phyloP scores from a whole-genome alignment of 208 protist genomes.

The Leishmania aethiopica region DNA sequence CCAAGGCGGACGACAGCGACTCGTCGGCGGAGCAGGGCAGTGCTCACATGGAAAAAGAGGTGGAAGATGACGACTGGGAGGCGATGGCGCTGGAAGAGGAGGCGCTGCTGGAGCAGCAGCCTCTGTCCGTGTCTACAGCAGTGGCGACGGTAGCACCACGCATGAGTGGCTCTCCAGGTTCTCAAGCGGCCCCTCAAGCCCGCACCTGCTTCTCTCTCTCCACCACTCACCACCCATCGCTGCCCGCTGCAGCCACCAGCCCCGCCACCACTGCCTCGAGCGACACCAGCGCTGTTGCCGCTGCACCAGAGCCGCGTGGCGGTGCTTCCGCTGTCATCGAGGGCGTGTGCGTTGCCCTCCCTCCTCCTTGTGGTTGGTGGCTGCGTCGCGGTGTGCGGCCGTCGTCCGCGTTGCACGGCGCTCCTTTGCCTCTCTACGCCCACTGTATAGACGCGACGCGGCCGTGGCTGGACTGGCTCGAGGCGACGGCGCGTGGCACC shows the following conservation, averaged over 20 bases:
- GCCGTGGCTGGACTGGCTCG: constrained; percentile 31
- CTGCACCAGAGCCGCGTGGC: background rate
- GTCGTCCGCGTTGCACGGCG: background rate
- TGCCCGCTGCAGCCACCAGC: background rate
- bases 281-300: background rate
- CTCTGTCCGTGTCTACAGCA: background rate
- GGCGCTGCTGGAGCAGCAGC: constrained; percentile 7
- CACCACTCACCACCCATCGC: background rate
- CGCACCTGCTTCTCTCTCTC: background rate
- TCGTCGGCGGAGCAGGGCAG: background rate
- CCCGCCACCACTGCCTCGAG: background rate
- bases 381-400: constrained; percentile 11
- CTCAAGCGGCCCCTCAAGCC: background rate
- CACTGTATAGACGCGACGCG: constrained; percentile 26
- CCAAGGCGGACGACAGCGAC: background rate
- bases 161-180: background rate
- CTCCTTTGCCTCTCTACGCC: constrained; percentile 18
- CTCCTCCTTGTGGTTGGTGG: constrained; percentile 32
- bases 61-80: constrained; percentile 27
- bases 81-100: constrained; percentile 25
- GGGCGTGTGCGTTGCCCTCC: constrained; percentile 13
- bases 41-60: background rate
- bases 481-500: background rate
- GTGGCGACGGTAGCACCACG: background rate
- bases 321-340: background rate